phyloP scores from a whole-genome alignment of 2,329 filamentous ascomycete genomes.

The Colletotrichum sp. region DNA sequence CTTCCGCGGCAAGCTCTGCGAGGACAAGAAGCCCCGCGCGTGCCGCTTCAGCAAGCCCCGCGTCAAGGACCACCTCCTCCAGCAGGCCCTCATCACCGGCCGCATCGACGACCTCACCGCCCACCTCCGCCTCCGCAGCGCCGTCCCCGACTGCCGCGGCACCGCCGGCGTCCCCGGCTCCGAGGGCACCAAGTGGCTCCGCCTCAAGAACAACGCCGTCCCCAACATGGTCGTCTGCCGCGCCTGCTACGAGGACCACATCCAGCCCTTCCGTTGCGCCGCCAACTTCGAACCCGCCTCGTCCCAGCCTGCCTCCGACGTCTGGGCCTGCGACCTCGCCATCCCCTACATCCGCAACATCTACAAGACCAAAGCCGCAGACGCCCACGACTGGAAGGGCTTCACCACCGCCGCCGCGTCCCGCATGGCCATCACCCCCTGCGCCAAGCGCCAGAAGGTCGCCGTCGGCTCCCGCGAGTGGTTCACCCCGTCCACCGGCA shows the following conservation, averaged over 20 bases:
- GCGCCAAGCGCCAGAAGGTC: conserved; percentile 26
- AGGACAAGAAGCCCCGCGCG: conserved; percentile 30
- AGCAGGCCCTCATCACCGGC: conserved; percentile 28
- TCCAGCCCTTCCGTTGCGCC: conserved; percentile 33
- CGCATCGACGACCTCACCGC: conserved; percentile 29
- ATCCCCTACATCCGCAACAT: conserved; percentile 32
- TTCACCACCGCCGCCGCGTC: conserved; percentile 35
- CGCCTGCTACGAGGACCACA: conserved; percentile 39
- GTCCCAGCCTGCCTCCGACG: conserved; percentile 27
- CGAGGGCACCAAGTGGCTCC: conserved; percentile 36
- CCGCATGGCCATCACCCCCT: conserved; percentile 29
- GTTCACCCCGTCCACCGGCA: conserved; percentile 32
- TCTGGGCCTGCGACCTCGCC: conserved; percentile 41
- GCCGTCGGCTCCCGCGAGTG: conserved; percentile 30
- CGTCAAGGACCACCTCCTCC: conserved; percentile 35
- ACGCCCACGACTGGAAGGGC: conserved; percentile 31
- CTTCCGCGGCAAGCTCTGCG: conserved; percentile 27
- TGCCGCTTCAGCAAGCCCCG: conserved; percentile 39
- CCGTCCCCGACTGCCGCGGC: conserved; percentile 34
- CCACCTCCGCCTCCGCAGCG: conserved; percentile 30
- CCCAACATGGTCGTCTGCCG: conserved; percentile 40
- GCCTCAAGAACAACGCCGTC: conserved; percentile 30
- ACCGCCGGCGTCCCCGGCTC: conserved; percentile 16
- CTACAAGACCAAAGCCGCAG: conserved; percentile 24
- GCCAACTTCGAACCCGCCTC: conserved; percentile 28